Evolutionary conservation across 352 stramenopile species (phyloP), one percentile per base, ranked within the genome.

Genomic region (Globisporangium spinosum): DNA sequence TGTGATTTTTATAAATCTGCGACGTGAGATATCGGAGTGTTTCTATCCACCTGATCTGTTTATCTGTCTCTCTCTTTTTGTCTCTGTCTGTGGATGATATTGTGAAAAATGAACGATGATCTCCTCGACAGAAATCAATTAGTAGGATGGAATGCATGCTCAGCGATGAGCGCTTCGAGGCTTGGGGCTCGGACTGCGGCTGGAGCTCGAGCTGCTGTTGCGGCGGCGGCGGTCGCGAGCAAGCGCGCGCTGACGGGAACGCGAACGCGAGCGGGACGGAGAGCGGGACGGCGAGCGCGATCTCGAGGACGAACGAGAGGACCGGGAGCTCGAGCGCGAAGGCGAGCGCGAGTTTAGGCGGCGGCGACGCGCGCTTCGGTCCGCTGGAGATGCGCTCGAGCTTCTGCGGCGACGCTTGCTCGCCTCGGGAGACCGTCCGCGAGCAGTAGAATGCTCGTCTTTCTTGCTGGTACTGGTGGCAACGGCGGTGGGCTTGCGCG

Each of bases 211-310:
- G 56, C 67, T 78, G 63, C 59, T 73, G 58, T 20, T 67, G 58
- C 58, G 75, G 57, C 61, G 73, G 64, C 61, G 73, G 64, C 58
- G 65, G 12, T 17, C 54, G 7, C 56, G 61, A 69, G 13, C 57
- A 70, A 27, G 67, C 27, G 73, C 71, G 25, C 72, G 63, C 23
- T 67, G 71, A 15, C 57, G 70, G 17, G 70, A 78, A 9, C 70
- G 71, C 64, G 73, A 74, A 0, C 53, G 22, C 2, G 68, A 74
- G 51, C 60, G 73, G 1, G 72, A 81, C 38, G 67, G 22, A 1
- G 68, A 74, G 51, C 60, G 73, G 2, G 72, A 81, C 38, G 67
- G 38, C 6, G 76, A 74, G 3, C 70, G 68, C 43, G 78, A 87
- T 25, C 73, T 69, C 0, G 78, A 89, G 32, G 65, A 68, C 59